A percentile compares a stretch with the other conserved stretches of the same genome.
Evolutionary conservation across 768 basidiomycete genomes (phyloP).

Genomic region (Tephrocybe sp.): DNA sequence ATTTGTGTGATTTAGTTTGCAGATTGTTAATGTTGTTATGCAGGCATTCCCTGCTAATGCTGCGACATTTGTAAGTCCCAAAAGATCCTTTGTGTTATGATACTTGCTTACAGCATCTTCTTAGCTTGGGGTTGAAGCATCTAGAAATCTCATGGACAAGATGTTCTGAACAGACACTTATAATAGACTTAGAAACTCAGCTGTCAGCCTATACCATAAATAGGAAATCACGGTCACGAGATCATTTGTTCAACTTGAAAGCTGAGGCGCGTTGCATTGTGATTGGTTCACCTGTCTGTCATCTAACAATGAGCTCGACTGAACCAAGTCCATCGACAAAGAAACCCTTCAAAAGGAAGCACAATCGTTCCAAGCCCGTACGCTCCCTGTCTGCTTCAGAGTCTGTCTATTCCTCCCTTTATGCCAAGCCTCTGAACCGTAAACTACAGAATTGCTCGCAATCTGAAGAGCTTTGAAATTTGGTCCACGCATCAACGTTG

Average conservation of each 20-base stretch:
- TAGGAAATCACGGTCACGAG: slow-evolving; percentile 4
- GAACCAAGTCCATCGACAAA: slow-evolving; percentile 5
- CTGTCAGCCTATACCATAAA: not conserved
- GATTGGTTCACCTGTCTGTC: too few relatives aligned
- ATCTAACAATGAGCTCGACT: slow-evolving; percentile 7
- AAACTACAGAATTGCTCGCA: slow-evolving; percentile 42
- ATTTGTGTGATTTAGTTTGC: not conserved
- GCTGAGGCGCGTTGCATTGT: not conserved
- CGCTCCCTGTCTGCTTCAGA: slow-evolving; percentile 47
- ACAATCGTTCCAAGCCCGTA: slow-evolving; percentile 15
- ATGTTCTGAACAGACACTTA: slow-evolving; percentile 37
- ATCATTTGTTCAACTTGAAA: not conserved
- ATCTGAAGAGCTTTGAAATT: slow-evolving; percentile 44
- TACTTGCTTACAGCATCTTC: slow-evolving; percentile 15
- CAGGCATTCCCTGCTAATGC: slow-evolving; percentile 98
- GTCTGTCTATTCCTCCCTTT: slow-evolving; percentile 22
- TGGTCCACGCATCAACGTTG: slow-evolving; percentile 49
- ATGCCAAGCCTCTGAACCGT: not conserved
- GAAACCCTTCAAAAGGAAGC: slow-evolving; percentile 13
- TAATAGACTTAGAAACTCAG: too few relatives aligned
- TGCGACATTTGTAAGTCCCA: slow-evolving; percentile 76
- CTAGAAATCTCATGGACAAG: slow-evolving; percentile 77
- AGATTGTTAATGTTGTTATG: not conserved
- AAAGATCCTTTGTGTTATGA: not conserved
- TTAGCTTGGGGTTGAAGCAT: slow-evolving; percentile 90